These are phyloP conservation scores for Boletus huronensis DNA, from an alignment of 768 basidiomycete genomes.

Conservation along the genomic window DNA sequence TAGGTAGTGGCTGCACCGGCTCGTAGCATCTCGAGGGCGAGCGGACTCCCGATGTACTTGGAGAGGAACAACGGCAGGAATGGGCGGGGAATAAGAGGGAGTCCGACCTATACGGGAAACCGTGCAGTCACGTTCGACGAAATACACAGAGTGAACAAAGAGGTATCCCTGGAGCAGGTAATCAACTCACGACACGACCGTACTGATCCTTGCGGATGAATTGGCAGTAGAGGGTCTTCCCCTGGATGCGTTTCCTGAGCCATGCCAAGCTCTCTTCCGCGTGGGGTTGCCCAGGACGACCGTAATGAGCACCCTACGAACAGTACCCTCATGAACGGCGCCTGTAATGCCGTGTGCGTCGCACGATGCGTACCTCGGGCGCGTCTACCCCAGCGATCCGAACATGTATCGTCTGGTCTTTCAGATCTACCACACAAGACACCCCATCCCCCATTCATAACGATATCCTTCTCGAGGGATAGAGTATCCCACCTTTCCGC, in stretches of 20 bases:
- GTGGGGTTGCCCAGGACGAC: slow-evolving; percentile 72
- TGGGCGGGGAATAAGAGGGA: slow-evolving; percentile 48
- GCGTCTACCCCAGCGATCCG: slow-evolving; percentile 91
- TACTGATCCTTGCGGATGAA: slow-evolving; percentile 80
- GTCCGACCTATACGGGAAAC: slow-evolving; percentile 53
- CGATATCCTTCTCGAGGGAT: background rate
- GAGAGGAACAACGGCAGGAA: slow-evolving; percentile 50
- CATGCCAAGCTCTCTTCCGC: slow-evolving; percentile 71
- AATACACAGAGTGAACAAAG: background rate
- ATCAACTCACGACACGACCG: slow-evolving; percentile 61
- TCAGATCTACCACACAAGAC: slow-evolving; percentile 49
- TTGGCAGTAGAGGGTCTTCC: slow-evolving; percentile 66
- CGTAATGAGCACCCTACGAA: slow-evolving; percentile 74
- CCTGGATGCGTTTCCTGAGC: slow-evolving; percentile 55
- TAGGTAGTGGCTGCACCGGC: slow-evolving; percentile 78
- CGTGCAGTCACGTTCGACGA: background rate
- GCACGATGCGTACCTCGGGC: slow-evolving; percentile 61
- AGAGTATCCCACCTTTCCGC: slow-evolving; percentile 45
- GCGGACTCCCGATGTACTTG: slow-evolving; percentile 39
- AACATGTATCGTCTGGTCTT: slow-evolving; percentile 79
- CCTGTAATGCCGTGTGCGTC: no score
- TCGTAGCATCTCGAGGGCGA: slow-evolving; percentile 72
- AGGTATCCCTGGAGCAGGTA: background rate
- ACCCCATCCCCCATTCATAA: background rate
- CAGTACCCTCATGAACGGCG: background rate